Evolutionary conservation across 2,329 filamentous ascomycete species (phyloP).

Genomic region (Ophiocordyceps sinensis): DNA sequence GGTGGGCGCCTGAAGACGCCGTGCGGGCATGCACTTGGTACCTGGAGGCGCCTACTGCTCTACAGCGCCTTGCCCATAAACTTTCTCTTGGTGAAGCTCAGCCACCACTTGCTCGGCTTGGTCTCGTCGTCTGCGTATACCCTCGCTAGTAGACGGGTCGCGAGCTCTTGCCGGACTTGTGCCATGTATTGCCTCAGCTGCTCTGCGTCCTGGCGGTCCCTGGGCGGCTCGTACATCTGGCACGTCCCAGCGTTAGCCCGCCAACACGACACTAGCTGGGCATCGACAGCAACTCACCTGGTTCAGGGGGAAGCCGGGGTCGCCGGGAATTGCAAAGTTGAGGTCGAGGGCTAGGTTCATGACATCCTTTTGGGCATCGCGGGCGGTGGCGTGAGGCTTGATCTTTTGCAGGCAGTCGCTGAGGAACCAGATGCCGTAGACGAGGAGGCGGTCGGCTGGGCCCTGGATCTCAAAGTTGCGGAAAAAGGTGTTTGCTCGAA

Average conservation of each 20-base stretch:
- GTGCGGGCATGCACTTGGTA: too few species aligned
- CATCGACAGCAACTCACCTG: conserved; percentile 38
- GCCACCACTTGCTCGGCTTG: conserved; percentile 77
- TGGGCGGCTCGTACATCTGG: conserved; percentile 80
- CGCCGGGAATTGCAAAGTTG: conserved; percentile 88
- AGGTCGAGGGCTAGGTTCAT: conserved; percentile 82
- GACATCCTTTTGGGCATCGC: conserved; percentile 55
- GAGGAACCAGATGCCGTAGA: conserved; percentile 93
- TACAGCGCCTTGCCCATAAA: conserved; percentile 96
- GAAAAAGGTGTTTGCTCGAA: conserved; percentile 97
- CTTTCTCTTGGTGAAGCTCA: conserved; percentile 98
- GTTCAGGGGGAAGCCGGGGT: conserved; percentile 85
- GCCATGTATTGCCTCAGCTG: conserved; percentile 75
- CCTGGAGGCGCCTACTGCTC: neutral
- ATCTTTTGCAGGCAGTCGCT: conserved; percentile 85
- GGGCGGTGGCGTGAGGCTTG: conserved; percentile 52
- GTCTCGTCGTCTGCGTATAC: conserved; percentile 73
- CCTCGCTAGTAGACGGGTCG: conserved; percentile 64
- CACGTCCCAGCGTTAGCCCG: neutral
- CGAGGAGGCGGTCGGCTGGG: conserved; percentile 80
- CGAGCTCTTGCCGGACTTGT: conserved; percentile 88
- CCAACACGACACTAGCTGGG: neutral
- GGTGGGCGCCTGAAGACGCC: too few species aligned
- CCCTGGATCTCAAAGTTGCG: conserved; percentile 99
- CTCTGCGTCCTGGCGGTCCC: conserved; percentile 80